Base-by-base conservation (phyloP, 2,329 filamentous ascomycete species). In the Metarhizium brunneum region DNA sequence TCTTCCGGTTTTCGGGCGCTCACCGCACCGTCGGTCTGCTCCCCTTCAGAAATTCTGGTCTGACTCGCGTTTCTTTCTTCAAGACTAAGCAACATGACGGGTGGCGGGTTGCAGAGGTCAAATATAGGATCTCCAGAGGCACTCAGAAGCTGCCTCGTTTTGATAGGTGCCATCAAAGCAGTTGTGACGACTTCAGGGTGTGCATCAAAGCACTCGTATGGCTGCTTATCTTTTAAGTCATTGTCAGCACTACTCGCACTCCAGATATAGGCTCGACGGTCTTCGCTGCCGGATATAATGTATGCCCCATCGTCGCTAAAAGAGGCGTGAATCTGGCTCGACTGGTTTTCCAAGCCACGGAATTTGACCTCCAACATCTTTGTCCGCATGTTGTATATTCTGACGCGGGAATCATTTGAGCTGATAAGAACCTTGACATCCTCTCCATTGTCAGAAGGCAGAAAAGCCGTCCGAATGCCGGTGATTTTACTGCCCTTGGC, bases 401-500 rank as follows among this genome's bases (percentile, higher is more conserved):
- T 85, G 16, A 97, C 82, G 25, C 94, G 84, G 1, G 92, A 96
- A 68, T 99, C 94, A 64, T 97, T 99, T 62, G 92, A 96, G 2
- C 90, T 95, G 56, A 99, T 85, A 6, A 99, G 76, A 2, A 99
- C 76, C 65, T 95, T 95, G 52, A 90, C 80, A 54, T 92, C 87
- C 1, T 80, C 80, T 13, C 71, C 69, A 7, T 68, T 52, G 7
- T 61, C 68, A 3, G 61, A 49, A 2, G 84, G 83, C 51, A 83
- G 76, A 16, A 74, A 71, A 60, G 86, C 84, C 0, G 90, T 87
- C 65, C 92, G 85, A 54, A 99, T 96, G 6, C 91, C 92, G 0
- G 94, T 97, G 62, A 99, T 96, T 68, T 99, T 99, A 74, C 91
- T 96, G 6, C 92, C 92, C 68, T 95, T 96, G 4, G 92, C 88